phyloP scores from a whole-genome alignment of 2,329 filamentous ascomycete species.

The Trichoderma hamatum region DNA sequence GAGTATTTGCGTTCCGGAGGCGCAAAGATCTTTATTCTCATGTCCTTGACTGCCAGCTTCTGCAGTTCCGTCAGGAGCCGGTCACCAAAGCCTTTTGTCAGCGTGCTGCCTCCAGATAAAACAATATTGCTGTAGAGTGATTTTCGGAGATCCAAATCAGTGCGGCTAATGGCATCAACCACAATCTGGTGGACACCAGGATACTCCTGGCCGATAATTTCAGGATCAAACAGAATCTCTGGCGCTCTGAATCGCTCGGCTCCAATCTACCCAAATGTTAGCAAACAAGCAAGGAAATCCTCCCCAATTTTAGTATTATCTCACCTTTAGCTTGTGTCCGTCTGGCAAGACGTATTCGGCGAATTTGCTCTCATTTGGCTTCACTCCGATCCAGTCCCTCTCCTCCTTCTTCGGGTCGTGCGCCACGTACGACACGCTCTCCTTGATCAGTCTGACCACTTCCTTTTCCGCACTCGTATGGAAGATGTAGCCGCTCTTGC shows the following conservation, averaged over 20 bases:
- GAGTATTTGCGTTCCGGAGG: slow-evolving; percentile 98
- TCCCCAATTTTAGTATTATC: not conserved
- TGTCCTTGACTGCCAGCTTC: slow-evolving; percentile 92
- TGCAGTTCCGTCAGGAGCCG: slow-evolving; percentile 90
- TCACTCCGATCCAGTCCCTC: slow-evolving; percentile 87
- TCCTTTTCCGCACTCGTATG: slow-evolving; percentile 99
- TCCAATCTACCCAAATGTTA: slow-evolving; percentile 64
- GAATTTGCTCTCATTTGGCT: slow-evolving; percentile 75
- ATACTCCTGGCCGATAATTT: slow-evolving; percentile 96
- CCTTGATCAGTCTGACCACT: slow-evolving; percentile 96
- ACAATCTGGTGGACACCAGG: slow-evolving; percentile 97
- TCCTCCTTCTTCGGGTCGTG: slow-evolving; percentile 90
- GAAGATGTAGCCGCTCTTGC: slow-evolving; percentile 92
- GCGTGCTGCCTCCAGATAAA: slow-evolving; percentile 89
- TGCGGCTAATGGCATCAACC: slow-evolving; percentile 91
- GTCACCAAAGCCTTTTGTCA: slow-evolving; percentile 97
- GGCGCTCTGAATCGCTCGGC: slow-evolving; percentile 93
- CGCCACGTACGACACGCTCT: slow-evolving; percentile 89
- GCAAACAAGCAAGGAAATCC: not conserved
- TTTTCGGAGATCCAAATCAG: slow-evolving; percentile 94
- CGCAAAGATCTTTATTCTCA: slow-evolving; percentile 99
- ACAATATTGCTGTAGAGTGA: slow-evolving; percentile 96
- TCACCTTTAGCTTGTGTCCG: slow-evolving; percentile 87
- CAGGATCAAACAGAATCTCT: slow-evolving; percentile 96
- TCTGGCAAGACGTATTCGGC: slow-evolving; percentile 90